Evolutionary conservation across 345 rosid genomes (phyloP), one percentile per base, ranked within the genome.

Genomic region (Dipteronia dyeriana): DNA sequence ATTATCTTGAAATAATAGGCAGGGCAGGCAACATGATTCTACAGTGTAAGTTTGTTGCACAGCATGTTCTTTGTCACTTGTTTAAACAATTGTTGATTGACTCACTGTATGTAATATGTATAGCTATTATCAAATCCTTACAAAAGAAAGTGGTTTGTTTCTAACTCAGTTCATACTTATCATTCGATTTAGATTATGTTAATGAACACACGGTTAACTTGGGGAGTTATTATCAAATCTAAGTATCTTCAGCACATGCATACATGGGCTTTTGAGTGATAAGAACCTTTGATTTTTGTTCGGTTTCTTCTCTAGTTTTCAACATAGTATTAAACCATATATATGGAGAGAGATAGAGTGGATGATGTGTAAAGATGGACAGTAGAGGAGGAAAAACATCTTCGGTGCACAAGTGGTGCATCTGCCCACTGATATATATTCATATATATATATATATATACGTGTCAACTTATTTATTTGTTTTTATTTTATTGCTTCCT

Each of bases 341-440:
- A 41, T 78, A 49, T n/a, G 70, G 72, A 38, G 78, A 76, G 66
- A 68, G 56, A 76, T 79, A 79, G 68, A 57, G 41, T 13, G 54
- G 56, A 47, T 34, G 53, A 68, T 49, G 26, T n/a, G 53, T 43
- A 38, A n/a, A n/a, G 4, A 7, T 22, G 68, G 11, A 20, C 1
- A 12, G 6, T 1, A 5, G 1, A 14, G 34, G 34, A 31, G 34
- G 34, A 31, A 4, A 31, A 1, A 31, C 3, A 31, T 31, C 34
- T 31, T 31, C 38, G 31, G 3, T 29, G 31, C 31, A 29, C 31
- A 6, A 34, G 6, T 5, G 38, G 6, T 34, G 6, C 6, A 34
- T 34, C 38, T 4, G 1, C 6, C 38, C 38, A 34, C 1, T 4
- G 38, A 34, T 34, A 34, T 34, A 5, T 0, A 4, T 5, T 4